Base-by-base conservation (phyloP, 306 rosid genomes). In the Rosa chinensis region DNA sequence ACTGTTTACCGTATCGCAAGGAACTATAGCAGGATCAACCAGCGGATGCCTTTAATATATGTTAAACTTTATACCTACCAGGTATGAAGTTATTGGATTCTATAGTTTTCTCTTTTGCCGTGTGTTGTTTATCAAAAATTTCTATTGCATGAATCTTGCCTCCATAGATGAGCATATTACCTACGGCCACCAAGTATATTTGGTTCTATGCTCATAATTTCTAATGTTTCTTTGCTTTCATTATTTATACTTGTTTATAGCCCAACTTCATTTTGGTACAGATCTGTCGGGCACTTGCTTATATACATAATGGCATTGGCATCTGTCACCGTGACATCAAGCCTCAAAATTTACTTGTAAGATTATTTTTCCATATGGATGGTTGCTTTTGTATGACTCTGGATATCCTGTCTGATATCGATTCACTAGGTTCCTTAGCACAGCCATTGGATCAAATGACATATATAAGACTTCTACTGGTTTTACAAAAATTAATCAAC, bases 251-350 rank as follows among this genome's bases (percentile, higher is more conserved):
- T 32, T 70, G 23, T 77, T 20, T 37, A 14, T 10, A 28, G 14
- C 18, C 25, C 39, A 16, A 77, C 64, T 77, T 58, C 49, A 44
- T 75, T 74, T 61, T 76, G 67, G 55, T 90, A 86, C 96, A 95
- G 99, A 92, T 95, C 61, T 95, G 99, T 85, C 88, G 99, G 86
- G 99, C 98, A 48, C 94, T 95, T 84, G 97, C 99, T 59, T 95
- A 95, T 77, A 89, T 95, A 82, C 99, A 95, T 87, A 95, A 95
- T 70, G 90, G 98, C 87, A 90, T 95, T 70, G 96, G 96, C 52
- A 95, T 95, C 77, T 95, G 99, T 82, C 99, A 95, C 73, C 99
- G 99, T 48, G 99, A 95, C 85, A 95, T 95, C 91, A 95, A 95
- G 86, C 99, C 99, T 83, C 99, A 95, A 83, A 95, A 95, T 81